Evolutionary conservation across 805 yeast species (phyloP).

Genomic region (Tetrapisispora taiwanensis): DNA sequence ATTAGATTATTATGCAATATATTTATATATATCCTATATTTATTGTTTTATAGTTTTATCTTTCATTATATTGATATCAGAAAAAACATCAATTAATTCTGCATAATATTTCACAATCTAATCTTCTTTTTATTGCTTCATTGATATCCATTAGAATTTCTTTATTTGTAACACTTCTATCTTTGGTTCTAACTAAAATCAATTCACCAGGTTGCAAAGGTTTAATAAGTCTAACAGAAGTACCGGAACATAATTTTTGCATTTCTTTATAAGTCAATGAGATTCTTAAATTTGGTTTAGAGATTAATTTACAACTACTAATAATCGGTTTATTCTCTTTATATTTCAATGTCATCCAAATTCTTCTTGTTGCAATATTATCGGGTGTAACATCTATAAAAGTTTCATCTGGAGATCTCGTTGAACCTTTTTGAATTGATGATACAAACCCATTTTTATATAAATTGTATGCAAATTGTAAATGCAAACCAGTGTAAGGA

Average conservation of each 20-base stretch:
- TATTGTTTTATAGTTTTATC: too few relatives aligned
- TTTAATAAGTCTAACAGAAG: conserved; percentile 58
- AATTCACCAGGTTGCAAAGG: conserved; percentile 88
- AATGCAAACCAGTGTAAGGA: conserved; percentile 73
- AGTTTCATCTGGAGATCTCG: conserved; percentile 68
- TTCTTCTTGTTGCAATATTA: conserved; percentile 72
- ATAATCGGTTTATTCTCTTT: conserved; percentile 72
- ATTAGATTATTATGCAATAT: too few relatives aligned
- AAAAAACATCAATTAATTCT: conserved; percentile 42
- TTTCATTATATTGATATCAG: too few relatives aligned
- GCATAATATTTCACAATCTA: conserved; percentile 70
- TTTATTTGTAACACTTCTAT: conserved; percentile 19
- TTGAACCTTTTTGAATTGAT: conserved; percentile 75
- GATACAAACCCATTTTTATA: conserved; percentile 87
- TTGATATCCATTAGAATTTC: conserved; percentile 54
- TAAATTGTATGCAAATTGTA: conserved; percentile 73
- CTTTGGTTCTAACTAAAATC: conserved; percentile 52
- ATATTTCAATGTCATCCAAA: conserved; percentile 90
- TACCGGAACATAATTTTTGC: conserved; percentile 64
- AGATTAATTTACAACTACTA: conserved; percentile 57
- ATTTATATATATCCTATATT: too few relatives aligned
- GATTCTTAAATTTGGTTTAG: conserved; percentile 78
- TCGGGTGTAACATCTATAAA: conserved; percentile 77
- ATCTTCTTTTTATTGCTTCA: conserved; percentile 69
- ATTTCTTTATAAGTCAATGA: conserved; percentile 54